Percentiles rank a stretch among this genome's conserved stretches.
Conservation (phyloP, 2,329 filamentous ascomycete genomes). For the Ascochyta koolunga region DNA sequence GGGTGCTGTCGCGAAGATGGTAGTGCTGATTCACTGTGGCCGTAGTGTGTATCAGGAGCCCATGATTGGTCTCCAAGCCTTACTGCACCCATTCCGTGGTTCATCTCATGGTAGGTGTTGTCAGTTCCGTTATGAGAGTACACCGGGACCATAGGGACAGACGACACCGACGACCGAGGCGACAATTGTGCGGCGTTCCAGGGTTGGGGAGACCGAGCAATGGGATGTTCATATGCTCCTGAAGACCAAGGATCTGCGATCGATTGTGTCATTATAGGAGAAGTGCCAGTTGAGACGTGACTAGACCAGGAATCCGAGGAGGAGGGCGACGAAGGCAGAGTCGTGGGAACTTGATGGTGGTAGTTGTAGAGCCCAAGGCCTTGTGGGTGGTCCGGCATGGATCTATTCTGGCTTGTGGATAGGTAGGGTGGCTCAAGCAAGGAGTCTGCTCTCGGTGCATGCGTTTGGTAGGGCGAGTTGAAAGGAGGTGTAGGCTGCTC, state of each 20-base stretch:
- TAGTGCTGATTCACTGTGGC: conserved; percentile 18
- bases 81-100: neutral
- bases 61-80: conserved; percentile 37
- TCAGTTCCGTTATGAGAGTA: conserved; percentile 44
- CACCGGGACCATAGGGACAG: conserved; percentile 38
- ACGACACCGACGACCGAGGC: conserved; percentile 44
- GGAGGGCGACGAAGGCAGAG: conserved; percentile 45
- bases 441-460: conserved; percentile 30
- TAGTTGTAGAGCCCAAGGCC: conserved; percentile 45
- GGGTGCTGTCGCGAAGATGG: conserved; percentile 21
- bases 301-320: conserved; percentile 42
- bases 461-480: conserved; percentile 46
- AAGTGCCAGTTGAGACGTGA: conserved; percentile 34
- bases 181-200: conserved; percentile 40
- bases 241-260: conserved; percentile 41
- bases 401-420: conserved; percentile 42
- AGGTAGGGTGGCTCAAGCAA: conserved; percentile 44
- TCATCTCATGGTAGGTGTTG: conserved; percentile 34
- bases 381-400: conserved; percentile 37
- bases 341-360: conserved; percentile 27
- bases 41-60: conserved; percentile 30
- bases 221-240: conserved; percentile 43
- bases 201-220: conserved; percentile 38
- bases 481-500: conserved; percentile 44
- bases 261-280: conserved; percentile 38